Evolutionary conservation across 805 yeast species (phyloP).

Genomic region (Yamadazyma akitaensis): DNA sequence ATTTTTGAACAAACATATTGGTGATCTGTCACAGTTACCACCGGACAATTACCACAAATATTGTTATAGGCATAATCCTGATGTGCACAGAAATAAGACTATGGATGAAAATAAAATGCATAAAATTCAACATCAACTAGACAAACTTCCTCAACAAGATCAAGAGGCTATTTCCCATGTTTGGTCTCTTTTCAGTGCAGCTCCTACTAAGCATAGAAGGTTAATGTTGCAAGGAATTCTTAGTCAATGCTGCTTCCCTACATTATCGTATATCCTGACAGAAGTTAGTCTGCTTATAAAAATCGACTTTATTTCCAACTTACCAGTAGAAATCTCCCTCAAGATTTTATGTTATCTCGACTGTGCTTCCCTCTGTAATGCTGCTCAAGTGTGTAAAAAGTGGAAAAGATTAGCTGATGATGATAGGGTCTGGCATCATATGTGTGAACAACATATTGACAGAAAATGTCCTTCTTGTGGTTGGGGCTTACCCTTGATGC

Average conservation of each 20-base stretch:
- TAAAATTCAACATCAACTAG: slow-evolving; percentile 56
- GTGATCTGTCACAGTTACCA: slow-evolving; percentile 41
- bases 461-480: slow-evolving; percentile 97
- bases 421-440: slow-evolving; percentile 95
- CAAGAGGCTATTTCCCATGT: slow-evolving; percentile 76
- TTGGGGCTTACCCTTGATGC: slow-evolving; percentile 96
- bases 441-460: slow-evolving; percentile 98
- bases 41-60: slow-evolving; percentile 59
- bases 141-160: slow-evolving; percentile 62
- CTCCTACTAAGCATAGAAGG: slow-evolving; percentile 65
- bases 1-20: slow-evolving; percentile 37
- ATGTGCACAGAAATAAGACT: slow-evolving; percentile 65
- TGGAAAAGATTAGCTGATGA: slow-evolving; percentile 94
- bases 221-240: slow-evolving; percentile 80
- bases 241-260: slow-evolving; percentile 93
- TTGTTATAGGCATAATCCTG: slow-evolving; percentile 94
- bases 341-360: slow-evolving; percentile 86
- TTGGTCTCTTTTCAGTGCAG: slow-evolving; percentile 79
- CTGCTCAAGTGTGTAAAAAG: slow-evolving; percentile 84
- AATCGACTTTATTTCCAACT: slow-evolving; percentile 80
- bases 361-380: slow-evolving; percentile 88
- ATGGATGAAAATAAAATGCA: slow-evolving; percentile 64
- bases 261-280: slow-evolving; percentile 77
- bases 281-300: slow-evolving; percentile 77
- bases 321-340: slow-evolving; percentile 83